Conservation (phyloP, 2,329 filamentous ascomycete genomes). For the Arthrobotrys megalospora region DNA sequence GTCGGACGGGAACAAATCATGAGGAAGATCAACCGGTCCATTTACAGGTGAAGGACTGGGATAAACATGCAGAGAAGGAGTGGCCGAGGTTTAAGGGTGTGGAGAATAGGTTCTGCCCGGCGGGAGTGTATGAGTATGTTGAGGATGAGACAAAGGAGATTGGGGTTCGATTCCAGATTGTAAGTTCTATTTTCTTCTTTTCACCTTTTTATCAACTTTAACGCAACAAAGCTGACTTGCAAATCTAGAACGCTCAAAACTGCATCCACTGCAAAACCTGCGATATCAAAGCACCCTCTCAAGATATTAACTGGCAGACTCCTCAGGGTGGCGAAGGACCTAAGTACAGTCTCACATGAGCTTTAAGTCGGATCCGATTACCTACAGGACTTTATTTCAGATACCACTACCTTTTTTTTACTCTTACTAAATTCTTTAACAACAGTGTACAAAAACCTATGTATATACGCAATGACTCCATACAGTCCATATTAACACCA, state of each 20-base stretch:
- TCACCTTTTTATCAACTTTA: not conserved
- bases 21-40: constrained; percentile 99
- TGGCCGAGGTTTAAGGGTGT: constrained; percentile 92
- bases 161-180: constrained; percentile 97
- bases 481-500: not conserved
- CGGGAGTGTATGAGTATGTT: constrained; percentile 97
- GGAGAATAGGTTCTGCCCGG: constrained; percentile 97
- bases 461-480: constrained; percentile 3
- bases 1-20: constrained; percentile 95
- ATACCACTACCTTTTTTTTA: constrained; percentile 3
- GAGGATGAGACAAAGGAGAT: constrained; percentile 89
- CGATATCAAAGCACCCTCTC: constrained; percentile 96
- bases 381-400: not conserved
- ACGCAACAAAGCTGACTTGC: not conserved
- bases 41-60: constrained; percentile 94
- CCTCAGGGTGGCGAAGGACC: constrained; percentile 84
- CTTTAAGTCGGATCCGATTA: too few species aligned
- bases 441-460: constrained; percentile 1
- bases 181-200: constrained; percentile 67
- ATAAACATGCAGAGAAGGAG: constrained; percentile 84
- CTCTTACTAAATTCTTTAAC: not conserved
- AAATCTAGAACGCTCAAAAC: constrained; percentile 70
- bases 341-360: constrained; percentile 55
- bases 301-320: constrained; percentile 98
- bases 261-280: constrained; percentile 99